A percentile compares a stretch with the other conserved stretches of the same genome.
These are phyloP conservation scores for Sordariomycetes sp. DNA, from an alignment of 2,329 filamentous ascomycete genomes.

Conservation along the genomic window DNA sequence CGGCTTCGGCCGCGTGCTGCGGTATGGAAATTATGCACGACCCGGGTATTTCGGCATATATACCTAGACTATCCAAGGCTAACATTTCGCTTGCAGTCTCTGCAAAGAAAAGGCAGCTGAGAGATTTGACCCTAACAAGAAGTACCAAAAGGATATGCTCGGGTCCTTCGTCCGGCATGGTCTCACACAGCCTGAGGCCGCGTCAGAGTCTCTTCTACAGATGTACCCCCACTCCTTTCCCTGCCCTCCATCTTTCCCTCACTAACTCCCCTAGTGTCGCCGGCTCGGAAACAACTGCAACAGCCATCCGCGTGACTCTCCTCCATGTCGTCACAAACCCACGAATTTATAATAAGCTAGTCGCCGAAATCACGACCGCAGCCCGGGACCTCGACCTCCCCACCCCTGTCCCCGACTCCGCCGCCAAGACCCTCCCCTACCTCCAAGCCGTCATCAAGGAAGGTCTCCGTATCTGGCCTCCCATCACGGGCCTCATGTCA, in stretches of 20 bases:
- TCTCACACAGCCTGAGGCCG: constrained; percentile 20
- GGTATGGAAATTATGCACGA: constrained; percentile 19
- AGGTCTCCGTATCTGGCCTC: constrained; percentile 22
- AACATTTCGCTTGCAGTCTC: constrained; percentile 16
- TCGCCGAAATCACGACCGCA: constrained; percentile 23
- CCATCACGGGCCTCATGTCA: constrained; percentile 20
- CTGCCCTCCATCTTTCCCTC: neutral
- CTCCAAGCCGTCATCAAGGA: constrained; percentile 37
- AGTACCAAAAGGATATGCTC: constrained; percentile 36
- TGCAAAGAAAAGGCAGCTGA: constrained; percentile 30
- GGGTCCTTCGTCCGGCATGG: constrained; percentile 26
- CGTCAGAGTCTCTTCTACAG: constrained; percentile 29
- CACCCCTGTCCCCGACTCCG: constrained; percentile 14
- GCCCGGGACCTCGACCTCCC: constrained; percentile 4
- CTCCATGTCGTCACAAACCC: constrained; percentile 38
- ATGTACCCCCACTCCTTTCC: constrained; percentile 11
- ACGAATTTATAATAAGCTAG: constrained; percentile 28
- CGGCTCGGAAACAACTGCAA: constrained; percentile 44
- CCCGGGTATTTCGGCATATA: too few relatives aligned
- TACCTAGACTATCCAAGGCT: neutral
- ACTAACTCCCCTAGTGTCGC: constrained; percentile 22
- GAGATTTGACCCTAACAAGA: constrained; percentile 26
- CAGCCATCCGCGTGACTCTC: constrained; percentile 36
- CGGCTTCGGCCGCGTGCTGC: constrained; percentile 26
- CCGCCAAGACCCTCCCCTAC: constrained; percentile 24